Evolutionary conservation across 192 early-diverging fungal species (phyloP).

Genomic region (Chytriomyces hyalinus): DNA sequence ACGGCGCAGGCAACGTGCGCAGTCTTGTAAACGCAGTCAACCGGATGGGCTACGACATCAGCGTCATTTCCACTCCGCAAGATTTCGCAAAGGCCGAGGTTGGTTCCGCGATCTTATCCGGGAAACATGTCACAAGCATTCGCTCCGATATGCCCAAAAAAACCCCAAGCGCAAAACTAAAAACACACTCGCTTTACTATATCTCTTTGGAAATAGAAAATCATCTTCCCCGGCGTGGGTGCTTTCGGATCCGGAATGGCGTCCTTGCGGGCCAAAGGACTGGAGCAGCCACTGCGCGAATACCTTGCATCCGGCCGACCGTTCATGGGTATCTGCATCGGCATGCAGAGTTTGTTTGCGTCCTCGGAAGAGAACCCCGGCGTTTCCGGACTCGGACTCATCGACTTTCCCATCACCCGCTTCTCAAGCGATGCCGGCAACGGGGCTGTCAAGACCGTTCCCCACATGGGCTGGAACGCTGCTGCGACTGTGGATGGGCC

Average conservation of each 20-base stretch:
- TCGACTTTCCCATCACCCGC: slow-evolving; percentile 41
- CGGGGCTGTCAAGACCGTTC: slow-evolving; percentile 60
- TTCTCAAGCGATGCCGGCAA: slow-evolving; percentile 15
- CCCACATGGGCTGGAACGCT: slow-evolving; percentile 99
- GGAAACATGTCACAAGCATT: neutral
- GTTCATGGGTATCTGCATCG: slow-evolving; percentile 99
- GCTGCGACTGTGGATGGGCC: slow-evolving; percentile 34
- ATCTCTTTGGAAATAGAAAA: slow-evolving; percentile 64
- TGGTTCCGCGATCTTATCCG: slow-evolving; percentile 31
- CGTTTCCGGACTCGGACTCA: slow-evolving; percentile 81
- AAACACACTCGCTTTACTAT: too few relatives aligned
- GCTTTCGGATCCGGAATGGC: slow-evolving; percentile 93
- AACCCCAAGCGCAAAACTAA: too few relatives aligned
- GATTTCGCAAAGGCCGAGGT: slow-evolving; percentile 94
- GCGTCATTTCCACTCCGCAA: slow-evolving; percentile 69
- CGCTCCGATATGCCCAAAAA: too few relatives aligned
- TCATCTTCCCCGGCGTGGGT: slow-evolving; percentile 99
- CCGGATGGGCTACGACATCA: slow-evolving; percentile 85
- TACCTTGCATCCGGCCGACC: slow-evolving; percentile 87
- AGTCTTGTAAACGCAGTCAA: slow-evolving; percentile 94
- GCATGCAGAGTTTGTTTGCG: slow-evolving; percentile 93
- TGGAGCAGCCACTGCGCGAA: slow-evolving; percentile 77
- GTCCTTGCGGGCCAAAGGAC: slow-evolving; percentile 73
- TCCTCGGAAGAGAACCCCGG: slow-evolving; percentile 87
- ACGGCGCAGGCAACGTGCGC: slow-evolving; percentile 99